Percentiles rank a stretch among this genome's conserved stretches.
These are phyloP conservation scores for Miscanthus sacchariflorus DNA, from an alignment of 202 grass and related monocot species.

Conservation along the genomic window DNA sequence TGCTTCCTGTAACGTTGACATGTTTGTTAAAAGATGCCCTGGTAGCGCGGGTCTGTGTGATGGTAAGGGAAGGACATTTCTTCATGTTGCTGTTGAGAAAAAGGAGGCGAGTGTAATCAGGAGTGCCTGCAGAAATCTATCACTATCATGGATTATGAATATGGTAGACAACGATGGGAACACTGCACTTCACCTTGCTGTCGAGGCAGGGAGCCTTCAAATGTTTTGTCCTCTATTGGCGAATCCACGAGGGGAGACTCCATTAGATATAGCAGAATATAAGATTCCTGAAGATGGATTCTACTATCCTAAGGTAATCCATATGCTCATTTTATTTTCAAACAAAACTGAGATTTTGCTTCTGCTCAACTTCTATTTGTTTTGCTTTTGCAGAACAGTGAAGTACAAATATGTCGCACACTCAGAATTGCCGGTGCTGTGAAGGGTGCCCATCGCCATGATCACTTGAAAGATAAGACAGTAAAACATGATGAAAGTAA, in stretches of 20 bases:
- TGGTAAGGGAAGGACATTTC: background rate
- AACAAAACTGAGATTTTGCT: background rate
- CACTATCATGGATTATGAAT: background rate
- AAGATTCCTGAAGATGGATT: background rate
- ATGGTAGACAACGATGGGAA: slow-evolving; percentile 46
- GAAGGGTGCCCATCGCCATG: background rate
- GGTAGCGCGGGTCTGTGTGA: background rate
- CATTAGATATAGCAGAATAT: background rate
- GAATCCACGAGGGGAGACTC: background rate
- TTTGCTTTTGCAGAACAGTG: background rate
- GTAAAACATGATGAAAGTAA: background rate
- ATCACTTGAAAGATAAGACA: background rate
- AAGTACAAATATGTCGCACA: background rate
- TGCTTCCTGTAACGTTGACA: rapidly evolving
- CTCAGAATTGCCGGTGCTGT: background rate
- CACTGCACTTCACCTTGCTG: slow-evolving; percentile 43
- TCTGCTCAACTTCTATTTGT: background rate
- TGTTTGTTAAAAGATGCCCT: background rate
- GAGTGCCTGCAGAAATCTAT: background rate
- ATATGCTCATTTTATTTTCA: background rate
- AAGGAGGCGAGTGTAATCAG: rapidly evolving
- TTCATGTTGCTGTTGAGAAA: background rate
- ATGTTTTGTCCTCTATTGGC: slow-evolving; percentile 5
- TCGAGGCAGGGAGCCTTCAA: background rate
- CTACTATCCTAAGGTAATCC: background rate